Base-by-base conservation (phyloP, 768 basidiomycete genomes). In the Agrocybe praecox region DNA sequence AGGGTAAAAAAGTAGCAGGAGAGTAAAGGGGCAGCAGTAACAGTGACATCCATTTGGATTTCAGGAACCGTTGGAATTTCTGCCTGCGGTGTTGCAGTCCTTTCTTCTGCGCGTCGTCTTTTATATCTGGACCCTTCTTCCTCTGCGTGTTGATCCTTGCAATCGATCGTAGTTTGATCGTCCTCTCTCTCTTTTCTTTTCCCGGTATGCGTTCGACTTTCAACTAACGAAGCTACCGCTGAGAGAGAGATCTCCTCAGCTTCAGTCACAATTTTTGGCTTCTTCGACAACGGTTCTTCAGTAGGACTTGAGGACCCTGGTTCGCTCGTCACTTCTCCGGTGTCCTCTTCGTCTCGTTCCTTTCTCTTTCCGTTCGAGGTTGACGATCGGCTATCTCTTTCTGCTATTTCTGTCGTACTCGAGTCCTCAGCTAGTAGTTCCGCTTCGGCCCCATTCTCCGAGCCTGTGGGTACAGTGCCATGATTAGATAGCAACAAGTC, bases 1-100 rank as follows among this genome's bases (percentile, higher is more conserved):
- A 90, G 65, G 14, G 47, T 55, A 5, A 62, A n/a, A 45, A 21
- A 24, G 33, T 40, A 40, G 12, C 36, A 40, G 36, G 6, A 14
- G 36, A 14, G 32, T 32, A 55, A 56, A 24, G 53, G 5, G 23
- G 23, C 52, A 18, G 43, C n/a, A 0, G 23, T 6, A 42, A 14
- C 12, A 19, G 19, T 15, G 14, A n/a, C 36, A 1, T 15, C 19
- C 15, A n/a, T 33, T 33, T 18, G 19, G 19, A n/a, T 10, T 18
- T 22, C 26, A 43, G 9, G 18, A 2, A 24, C 36, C 21, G 32
- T 19, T 6, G 23, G 19, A 21, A 18, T 19, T 3, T 10, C 49
- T 26, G 14, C 21, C 23, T 14, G 24, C 23, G 11, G 15, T 14
- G 15, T 34, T 34, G 40, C 48, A 14, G 53, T 29, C 26, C 9